Base-by-base conservation (phyloP, 2,329 filamentous ascomycete species). In the Microdochium trichocladiopsis region DNA sequence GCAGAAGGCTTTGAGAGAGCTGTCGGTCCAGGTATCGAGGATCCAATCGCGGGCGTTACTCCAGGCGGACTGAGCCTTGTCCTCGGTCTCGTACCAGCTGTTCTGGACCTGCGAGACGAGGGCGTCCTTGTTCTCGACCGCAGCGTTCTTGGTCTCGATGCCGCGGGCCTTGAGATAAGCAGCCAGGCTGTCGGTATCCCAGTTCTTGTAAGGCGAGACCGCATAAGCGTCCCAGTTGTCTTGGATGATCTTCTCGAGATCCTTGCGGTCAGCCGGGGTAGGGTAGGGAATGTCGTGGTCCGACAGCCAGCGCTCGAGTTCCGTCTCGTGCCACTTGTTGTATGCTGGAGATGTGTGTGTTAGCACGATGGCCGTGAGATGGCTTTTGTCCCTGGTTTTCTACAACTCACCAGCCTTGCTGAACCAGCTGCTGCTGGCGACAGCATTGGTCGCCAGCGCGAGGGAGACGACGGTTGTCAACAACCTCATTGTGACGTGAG, bases 261-360 rank as follows among this genome's bases (percentile, higher is more conserved):
- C 90, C 72, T 94, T 95, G 65, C 94, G 90, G 71, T 96, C 91
- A 49, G 93, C 84, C 11, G 92, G 84, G 11, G 83, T 86, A n/a
- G 94, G 91, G 69, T 96, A 91, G 10, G 93, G 90, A 53, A 99
- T 79, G 68, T 92, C 83, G 73, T 97, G 82, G 67, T 99, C 94
- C 25, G 88, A 88, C 49, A 99, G 84, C 94, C 94, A 99, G 64
- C 92, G 84, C 75, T 99, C 93, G 25, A 99, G 83, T 78, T 99
- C 94, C 22, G 90, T 95, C 77, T 97, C 87, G 64, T 97, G 93
- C 94, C 94, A 99, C 70, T 94, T 96, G 75, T 97, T 96, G 79
- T 97, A 97, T 16, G 87, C 93, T 96, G 65, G 49, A 60, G 57
- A 55, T 65, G 57, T 55, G 52, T 50, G 45, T 51, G 56, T 69